These are phyloP conservation scores for Litchi chinensis DNA, from an alignment of 345 rosid species.

Conservation along the genomic window DNA sequence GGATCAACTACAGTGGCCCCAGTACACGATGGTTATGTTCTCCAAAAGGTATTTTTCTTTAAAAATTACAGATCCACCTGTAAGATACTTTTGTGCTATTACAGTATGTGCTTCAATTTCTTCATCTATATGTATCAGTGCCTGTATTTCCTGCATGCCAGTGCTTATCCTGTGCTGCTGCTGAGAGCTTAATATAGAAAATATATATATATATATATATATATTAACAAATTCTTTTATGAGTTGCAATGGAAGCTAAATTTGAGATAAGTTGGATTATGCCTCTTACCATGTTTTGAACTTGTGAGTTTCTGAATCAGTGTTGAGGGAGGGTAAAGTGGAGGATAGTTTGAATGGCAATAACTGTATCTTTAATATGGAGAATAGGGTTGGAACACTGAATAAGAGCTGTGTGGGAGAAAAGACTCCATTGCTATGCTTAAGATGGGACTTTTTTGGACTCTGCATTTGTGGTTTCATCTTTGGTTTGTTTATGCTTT, in stretches of 20 bases:
- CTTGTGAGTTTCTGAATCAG: not conserved
- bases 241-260: not conserved
- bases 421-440: not conserved
- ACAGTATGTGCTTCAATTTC: not conserved
- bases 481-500: not conserved
- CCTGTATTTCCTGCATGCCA: too few relatives aligned
- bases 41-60: conserved; percentile 73
- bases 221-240: not conserved
- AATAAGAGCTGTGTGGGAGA: not conserved
- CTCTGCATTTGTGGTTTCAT: not conserved
- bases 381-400: not conserved
- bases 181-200: not conserved
- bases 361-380: not conserved
- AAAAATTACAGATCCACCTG: not conserved
- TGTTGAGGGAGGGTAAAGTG: not conserved
- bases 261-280: too few relatives aligned
- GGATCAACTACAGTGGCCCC: conserved; percentile 97
- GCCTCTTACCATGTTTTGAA: too few relatives aligned
- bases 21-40: conserved; percentile 97
- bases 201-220: too few relatives aligned
- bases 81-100: not conserved
- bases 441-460: not conserved
- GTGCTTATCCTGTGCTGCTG: too few relatives aligned
- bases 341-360: not conserved
- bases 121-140: not conserved